Base-by-base conservation (phyloP, 768 basidiomycete species). In the Amanita brunnescens region DNA sequence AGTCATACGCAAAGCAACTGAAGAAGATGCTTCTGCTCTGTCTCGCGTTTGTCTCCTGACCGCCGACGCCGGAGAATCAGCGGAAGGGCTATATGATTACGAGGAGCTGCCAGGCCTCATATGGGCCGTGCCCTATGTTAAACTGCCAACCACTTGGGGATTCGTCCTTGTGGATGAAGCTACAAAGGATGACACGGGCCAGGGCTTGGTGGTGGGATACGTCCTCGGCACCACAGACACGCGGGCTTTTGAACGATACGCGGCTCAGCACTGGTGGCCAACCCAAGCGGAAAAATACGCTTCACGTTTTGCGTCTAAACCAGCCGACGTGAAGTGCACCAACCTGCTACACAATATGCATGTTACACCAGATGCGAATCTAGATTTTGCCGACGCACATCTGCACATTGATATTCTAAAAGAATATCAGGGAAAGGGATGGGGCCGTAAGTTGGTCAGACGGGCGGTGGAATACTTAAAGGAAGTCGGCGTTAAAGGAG, bases 21-120 rank as follows among this genome's bases (percentile, higher is more conserved):
- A 72, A 52, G 66, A 64, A 12, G 87, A 90, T 58, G 71, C 69
- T 14, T 62, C 70, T 2, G 72, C 80, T 0, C 67, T 91, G 41
- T 85, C 83, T 51, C 73, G 66, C 44, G 85, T 91, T 57, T 91
- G 88, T 63, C 73, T 91, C 24, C 70, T 84, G 48, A 90, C 87
- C 3, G 85, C 77, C 16, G 75, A 85, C 48, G 85, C 83, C 18
- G 87, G 88, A 44, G 69, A 67, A 55, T 81, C 83, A 51, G 85
- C 85, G 33, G 79, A 80, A 62, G 58, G 58, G 33, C 68, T 80
- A 24, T 83, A 88, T 66, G 76, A 78, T 35, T 75, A 72, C 57
- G 70, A 69, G 10, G 82, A 85, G 56, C 78, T 89, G 30, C 81
- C 79, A 9, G 86, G 87, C 5, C 72, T 88, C 38, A 71, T 84